Evolutionary conservation across 306 rosid species (phyloP).

Genomic region (Mimosa pudica): DNA sequence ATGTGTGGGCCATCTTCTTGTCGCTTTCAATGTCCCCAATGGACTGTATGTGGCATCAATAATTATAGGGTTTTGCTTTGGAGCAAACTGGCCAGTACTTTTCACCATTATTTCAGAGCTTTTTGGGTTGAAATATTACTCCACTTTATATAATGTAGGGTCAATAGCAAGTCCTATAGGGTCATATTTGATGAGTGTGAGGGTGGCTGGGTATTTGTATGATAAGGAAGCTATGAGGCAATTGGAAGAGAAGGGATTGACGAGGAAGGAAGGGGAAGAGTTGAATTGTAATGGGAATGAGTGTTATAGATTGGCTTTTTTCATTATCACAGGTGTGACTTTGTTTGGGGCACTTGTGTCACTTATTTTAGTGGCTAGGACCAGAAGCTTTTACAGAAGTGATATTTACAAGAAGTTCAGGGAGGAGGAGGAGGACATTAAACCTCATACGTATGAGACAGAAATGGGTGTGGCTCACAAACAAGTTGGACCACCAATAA

Average conservation of each 20-base stretch:
- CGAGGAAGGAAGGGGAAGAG: slow-evolving; percentile 44
- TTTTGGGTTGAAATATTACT: slow-evolving; percentile 74
- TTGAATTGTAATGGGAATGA: slow-evolving; percentile 49
- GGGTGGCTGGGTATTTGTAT: slow-evolving; percentile 48
- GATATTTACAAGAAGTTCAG: slow-evolving; percentile 54
- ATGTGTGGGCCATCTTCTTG: slow-evolving; percentile 52
- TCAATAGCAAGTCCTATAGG: slow-evolving; percentile 69
- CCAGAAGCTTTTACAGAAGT: slow-evolving; percentile 50
- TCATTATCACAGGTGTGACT: slow-evolving; percentile 44
- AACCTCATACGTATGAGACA: not conserved
- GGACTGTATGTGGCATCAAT: slow-evolving; percentile 65
- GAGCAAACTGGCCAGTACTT: slow-evolving; percentile 79
- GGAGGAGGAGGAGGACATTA: slow-evolving; percentile 29
- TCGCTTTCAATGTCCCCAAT: slow-evolving; percentile 52
- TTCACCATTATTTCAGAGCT: slow-evolving; percentile 80
- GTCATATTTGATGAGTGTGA: slow-evolving; percentile 45
- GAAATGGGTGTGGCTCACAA: slow-evolving; percentile 31
- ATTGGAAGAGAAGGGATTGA: slow-evolving; percentile 32
- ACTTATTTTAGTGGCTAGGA: slow-evolving; percentile 47
- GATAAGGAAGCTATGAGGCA: slow-evolving; percentile 51
- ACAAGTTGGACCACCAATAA: slow-evolving; percentile 9
- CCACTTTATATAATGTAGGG: slow-evolving; percentile 81
- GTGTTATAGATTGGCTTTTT: slow-evolving; percentile 47
- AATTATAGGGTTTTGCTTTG: slow-evolving; percentile 71
- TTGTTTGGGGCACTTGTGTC: slow-evolving; percentile 56